Evolutionary conservation across 257 asterid genomes (phyloP), one percentile per base, ranked within the genome.

Genomic region (Echites panduratus): DNA sequence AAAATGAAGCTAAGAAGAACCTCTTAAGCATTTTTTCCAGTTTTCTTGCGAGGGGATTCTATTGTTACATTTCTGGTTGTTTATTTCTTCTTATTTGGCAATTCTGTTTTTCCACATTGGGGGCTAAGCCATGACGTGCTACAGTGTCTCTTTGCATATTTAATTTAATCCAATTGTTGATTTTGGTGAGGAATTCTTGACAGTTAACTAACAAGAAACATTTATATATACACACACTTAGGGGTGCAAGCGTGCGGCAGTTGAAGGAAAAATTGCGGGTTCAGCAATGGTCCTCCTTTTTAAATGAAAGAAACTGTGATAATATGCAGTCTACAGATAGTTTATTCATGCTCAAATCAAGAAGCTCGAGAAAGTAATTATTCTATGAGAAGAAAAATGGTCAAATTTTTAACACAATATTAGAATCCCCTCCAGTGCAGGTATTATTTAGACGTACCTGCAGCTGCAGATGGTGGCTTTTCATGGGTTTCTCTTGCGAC

Each of bases 401-500:
- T 19, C 9, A 16, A 4, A 16, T 63, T 64, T 64, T 64, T 20
- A 6, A 64, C 47, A 64, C 24, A 64, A 41, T 38, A n/a, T 16
- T 1, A 1, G 47, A 64, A 19, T 64, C 47, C 32, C 26, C 0
- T 75, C 32, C 27, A 56, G 24, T 54, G 29, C 70, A 20, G 24
- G 65, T 75, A 58, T n/a, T 61, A 38, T 61, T 66, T 38, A 27
- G 40, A 58, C 83, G 1, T 81, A 92, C 98, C 98, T 85, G 84
- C 67, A 65, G 50, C 82, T 43, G 78, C 81, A 41, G 90, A 52
- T 72, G 86, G 74, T 67, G 85, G 81, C 54, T 80, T 59, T 61
- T 54, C 76, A n/a, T 62, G 9, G 73, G 82, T 65, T 80, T 87
- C 84, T 81, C 77, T 82, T 56, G 86, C 70, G 64, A 89, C 96